These are phyloP conservation scores for Tribonema minus DNA, from an alignment of 108 stramenopile species.

Conservation along the genomic window DNA sequence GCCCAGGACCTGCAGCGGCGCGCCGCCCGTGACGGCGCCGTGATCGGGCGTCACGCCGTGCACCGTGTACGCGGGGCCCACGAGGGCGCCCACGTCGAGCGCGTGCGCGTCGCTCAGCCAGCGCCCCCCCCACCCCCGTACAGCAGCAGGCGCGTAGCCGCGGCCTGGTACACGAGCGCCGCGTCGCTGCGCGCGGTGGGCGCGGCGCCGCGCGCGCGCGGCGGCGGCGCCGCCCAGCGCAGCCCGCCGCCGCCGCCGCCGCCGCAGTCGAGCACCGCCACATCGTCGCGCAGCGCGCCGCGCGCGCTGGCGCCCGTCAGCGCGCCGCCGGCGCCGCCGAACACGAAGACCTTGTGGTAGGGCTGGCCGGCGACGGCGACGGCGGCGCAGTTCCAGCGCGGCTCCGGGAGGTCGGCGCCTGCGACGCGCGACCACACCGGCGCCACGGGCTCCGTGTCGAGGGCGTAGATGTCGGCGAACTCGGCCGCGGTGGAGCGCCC, in stretches of 20 bases:
- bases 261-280: constrained; percentile 57
- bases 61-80: constrained; percentile 71
- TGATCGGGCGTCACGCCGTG: constrained; percentile 39
- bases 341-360: constrained; percentile 69
- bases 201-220: constrained; percentile 2
- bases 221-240: constrained; percentile 12
- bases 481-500: constrained; percentile 66
- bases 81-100: constrained; percentile 64
- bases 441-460: constrained; percentile 50
- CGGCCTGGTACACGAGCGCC: constrained; percentile 29
- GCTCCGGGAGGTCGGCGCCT: not conserved
- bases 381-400: constrained; percentile 36
- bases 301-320: constrained; percentile 39
- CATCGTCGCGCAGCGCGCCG: constrained; percentile 60
- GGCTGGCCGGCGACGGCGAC: constrained; percentile 64
- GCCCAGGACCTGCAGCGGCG: constrained; percentile 59
- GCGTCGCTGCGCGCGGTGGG: constrained; percentile 26
- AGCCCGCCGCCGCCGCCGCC: constrained; percentile 5
- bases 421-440: constrained; percentile 13
- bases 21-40: constrained; percentile 70
- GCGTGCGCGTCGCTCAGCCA: constrained; percentile 64
- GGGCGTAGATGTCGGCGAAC: constrained; percentile 64
- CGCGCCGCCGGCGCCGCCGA: constrained; percentile 59
- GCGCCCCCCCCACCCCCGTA: constrained; percentile 72
- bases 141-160: constrained; percentile 51